Conservation (phyloP, 2,329 filamentous ascomycete species). For the Claviceps africana region DNA sequence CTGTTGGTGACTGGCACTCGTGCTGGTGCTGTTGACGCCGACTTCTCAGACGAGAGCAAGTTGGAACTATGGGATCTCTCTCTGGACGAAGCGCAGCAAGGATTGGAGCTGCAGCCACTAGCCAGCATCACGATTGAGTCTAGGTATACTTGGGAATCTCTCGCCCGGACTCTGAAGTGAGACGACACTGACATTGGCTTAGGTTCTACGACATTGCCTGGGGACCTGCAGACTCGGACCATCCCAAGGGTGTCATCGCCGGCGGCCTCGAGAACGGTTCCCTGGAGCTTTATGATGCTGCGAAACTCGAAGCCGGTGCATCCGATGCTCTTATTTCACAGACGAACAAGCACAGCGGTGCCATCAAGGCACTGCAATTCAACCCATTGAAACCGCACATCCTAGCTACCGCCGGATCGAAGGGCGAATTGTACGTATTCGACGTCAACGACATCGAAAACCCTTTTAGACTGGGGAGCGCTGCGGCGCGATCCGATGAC, state of each 20-base stretch:
- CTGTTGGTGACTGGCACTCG: conserved; percentile 86
- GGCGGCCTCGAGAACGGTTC: conserved; percentile 91
- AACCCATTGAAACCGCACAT: conserved; percentile 86
- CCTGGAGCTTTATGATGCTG: conserved; percentile 86
- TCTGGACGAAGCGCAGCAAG: conserved; percentile 61
- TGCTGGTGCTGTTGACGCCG: conserved; percentile 86
- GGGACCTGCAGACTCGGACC: conserved; percentile 66
- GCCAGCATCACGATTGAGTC: conserved; percentile 78
- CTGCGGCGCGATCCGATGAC: conserved; percentile 80
- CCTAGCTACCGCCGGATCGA: conserved; percentile 80
- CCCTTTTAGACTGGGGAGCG: conserved; percentile 77
- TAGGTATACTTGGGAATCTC: conserved; percentile 41
- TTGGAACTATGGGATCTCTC: conserved; percentile 91
- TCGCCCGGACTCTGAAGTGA: background rate
- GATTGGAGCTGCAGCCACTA: conserved; percentile 72
- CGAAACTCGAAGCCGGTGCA: conserved; percentile 43
- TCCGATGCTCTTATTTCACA: conserved; percentile 70
- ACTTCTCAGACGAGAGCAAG: conserved; percentile 95
- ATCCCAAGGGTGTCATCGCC: conserved; percentile 79
- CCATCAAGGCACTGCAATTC: conserved; percentile 92
- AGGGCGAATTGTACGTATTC: conserved; percentile 93
- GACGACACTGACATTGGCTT: conserved; percentile 9
- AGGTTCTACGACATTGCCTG: conserved; percentile 97
- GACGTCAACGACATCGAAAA: conserved; percentile 82
- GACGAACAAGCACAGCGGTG: conserved; percentile 78